Evolutionary conservation across 2,329 filamentous ascomycete species (phyloP).

Genomic region (Pseudocercospora pini-densiflorae): DNA sequence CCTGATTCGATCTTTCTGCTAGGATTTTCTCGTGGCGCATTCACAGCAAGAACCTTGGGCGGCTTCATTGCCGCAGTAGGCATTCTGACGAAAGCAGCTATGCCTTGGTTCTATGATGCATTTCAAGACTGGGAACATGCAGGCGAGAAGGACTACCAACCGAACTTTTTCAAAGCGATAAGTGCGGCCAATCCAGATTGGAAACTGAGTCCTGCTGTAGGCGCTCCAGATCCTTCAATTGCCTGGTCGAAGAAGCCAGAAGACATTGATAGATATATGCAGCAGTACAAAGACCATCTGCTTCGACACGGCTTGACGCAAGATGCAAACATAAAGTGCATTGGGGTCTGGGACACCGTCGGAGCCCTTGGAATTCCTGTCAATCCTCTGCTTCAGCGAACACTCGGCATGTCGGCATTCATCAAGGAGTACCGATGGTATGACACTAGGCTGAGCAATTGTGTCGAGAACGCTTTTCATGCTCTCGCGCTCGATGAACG

Average conservation of each 20-base stretch:
- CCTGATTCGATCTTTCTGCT: slow-evolving; percentile 52
- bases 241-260: slow-evolving; percentile 22
- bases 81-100: slow-evolving; percentile 43
- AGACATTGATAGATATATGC: slow-evolving; percentile 35
- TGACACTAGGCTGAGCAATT: slow-evolving; percentile 40
- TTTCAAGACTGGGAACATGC: slow-evolving; percentile 42
- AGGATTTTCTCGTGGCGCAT: slow-evolving; percentile 53
- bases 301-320: slow-evolving; percentile 31
- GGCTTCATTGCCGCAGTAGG: slow-evolving; percentile 52
- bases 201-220: slow-evolving; percentile 8
- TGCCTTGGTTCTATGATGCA: slow-evolving; percentile 41
- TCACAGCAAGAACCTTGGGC: slow-evolving; percentile 48
- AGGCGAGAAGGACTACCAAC: slow-evolving; percentile 34
- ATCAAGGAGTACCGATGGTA: slow-evolving; percentile 41
- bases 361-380: slow-evolving; percentile 44
- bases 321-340: slow-evolving; percentile 42
- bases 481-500: slow-evolving; percentile 60
- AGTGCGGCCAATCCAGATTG: slow-evolving; percentile 31
- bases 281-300: slow-evolving; percentile 34
- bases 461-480: slow-evolving; percentile 60
- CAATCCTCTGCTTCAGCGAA: slow-evolving; percentile 40
- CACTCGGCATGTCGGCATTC: slow-evolving; percentile 37
- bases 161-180: slow-evolving; percentile 38
- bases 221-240: slow-evolving; percentile 18
- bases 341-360: slow-evolving; percentile 58